Evolutionary conservation across 352 stramenopile species (phyloP).

Genomic region (Pythium grandisporangium): DNA sequence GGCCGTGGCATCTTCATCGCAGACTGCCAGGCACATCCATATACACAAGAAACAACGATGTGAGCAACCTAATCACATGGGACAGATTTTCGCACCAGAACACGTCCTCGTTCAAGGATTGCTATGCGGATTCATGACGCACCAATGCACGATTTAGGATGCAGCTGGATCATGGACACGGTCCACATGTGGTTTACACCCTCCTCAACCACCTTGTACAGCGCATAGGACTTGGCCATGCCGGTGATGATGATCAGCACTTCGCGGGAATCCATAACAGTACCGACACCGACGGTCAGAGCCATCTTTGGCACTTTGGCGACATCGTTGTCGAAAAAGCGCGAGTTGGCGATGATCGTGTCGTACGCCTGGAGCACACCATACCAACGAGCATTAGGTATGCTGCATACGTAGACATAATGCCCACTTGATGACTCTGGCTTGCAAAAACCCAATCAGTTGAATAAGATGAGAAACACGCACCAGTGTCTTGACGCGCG

Average conservation of each 20-base stretch:
- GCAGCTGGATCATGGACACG: conserved; percentile 79
- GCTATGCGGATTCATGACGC: not conserved
- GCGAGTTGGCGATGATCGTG: conserved; percentile 84
- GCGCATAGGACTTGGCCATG: conserved; percentile 75
- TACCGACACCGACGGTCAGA: conserved; percentile 84
- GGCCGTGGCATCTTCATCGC: conserved; percentile 83
- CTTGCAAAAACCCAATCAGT: too few relatives aligned
- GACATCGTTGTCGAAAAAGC: conserved; percentile 81
- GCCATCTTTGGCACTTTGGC: conserved; percentile 84
- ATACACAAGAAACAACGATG: not conserved
- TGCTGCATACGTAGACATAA: too few relatives aligned
- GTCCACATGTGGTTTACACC: conserved; percentile 91
- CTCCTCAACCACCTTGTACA: conserved; percentile 87
- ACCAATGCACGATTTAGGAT: conserved; percentile 77
- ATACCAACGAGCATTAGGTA: too few relatives aligned
- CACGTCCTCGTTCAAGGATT: too few relatives aligned
- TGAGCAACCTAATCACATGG: not conserved
- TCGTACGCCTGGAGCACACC: conserved; percentile 86
- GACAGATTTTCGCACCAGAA: too few relatives aligned
- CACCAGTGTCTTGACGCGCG: conserved; percentile 82
- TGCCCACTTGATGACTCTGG: too few relatives aligned
- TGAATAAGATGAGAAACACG: too few relatives aligned
- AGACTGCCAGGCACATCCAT: conserved; percentile 33
- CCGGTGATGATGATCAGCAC: conserved; percentile 87
- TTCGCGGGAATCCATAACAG: conserved; percentile 82